A percentile compares a stretch with the other conserved stretches of the same genome.
Conservation (phyloP, 2,329 filamentous ascomycete species). For the Trichoderma asperellum region DNA sequence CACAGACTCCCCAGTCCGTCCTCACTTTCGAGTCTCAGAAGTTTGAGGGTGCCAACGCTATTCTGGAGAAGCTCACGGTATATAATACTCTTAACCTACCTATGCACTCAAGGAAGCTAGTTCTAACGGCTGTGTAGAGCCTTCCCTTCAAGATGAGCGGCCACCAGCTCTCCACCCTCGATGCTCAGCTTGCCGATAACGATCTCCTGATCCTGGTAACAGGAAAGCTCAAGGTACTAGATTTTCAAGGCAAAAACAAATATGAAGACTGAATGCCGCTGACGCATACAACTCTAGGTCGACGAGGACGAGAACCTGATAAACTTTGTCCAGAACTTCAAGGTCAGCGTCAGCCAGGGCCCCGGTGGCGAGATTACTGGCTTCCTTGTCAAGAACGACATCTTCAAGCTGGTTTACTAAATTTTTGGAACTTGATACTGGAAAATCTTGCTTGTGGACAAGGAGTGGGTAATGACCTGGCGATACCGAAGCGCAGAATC, state of each 20-base stretch:
- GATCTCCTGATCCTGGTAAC: slow-evolving; percentile 87
- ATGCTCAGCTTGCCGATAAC: slow-evolving; percentile 78
- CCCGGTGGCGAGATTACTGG: slow-evolving; percentile 24
- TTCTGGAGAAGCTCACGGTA: slow-evolving; percentile 83
- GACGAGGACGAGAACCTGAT: slow-evolving; percentile 29
- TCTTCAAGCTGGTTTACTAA: slow-evolving; percentile 87
- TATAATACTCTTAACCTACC: slow-evolving; percentile 36
- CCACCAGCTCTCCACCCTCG: slow-evolving; percentile 76
- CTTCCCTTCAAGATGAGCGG: slow-evolving; percentile 82
- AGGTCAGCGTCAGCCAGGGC: slow-evolving; percentile 26
- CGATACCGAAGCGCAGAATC: slow-evolving; percentile 14
- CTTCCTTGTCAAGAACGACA: slow-evolving; percentile 90
- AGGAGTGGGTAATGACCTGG: slow-evolving; percentile 22
- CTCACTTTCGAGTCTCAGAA: slow-evolving; percentile 84
- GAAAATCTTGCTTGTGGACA: slow-evolving; percentile 9
- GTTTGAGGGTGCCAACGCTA: slow-evolving; percentile 64
- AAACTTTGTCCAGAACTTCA: slow-evolving; percentile 30
- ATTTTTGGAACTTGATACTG: not conserved
- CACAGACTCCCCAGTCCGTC: slow-evolving; percentile 65
- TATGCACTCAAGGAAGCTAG: not conserved
- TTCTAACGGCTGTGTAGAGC: slow-evolving; percentile 51
- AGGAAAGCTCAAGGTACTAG: slow-evolving; percentile 74
- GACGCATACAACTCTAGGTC: not conserved
- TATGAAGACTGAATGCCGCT: not conserved
- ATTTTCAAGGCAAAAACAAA: not conserved